Base-by-base conservation (phyloP, 768 basidiomycete genomes). In the Nidularia sp. region DNA sequence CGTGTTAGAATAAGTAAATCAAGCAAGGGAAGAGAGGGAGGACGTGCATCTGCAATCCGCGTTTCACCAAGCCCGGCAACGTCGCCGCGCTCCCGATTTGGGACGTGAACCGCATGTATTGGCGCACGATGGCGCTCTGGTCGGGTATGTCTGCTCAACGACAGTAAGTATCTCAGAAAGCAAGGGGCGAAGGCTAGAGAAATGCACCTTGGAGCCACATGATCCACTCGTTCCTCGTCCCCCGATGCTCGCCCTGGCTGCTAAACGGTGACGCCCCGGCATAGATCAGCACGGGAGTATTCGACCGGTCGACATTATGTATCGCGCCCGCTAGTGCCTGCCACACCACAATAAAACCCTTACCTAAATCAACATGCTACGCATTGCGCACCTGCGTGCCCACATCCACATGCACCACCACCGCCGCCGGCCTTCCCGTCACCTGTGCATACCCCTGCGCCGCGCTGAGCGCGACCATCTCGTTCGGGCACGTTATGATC, bases 351-450 rank as follows among this genome's bases (percentile, higher is more conserved):
- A 39, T 50, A 12, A 35, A 7, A 50, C 15, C 7, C 15, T 4
- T 29, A 22, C 5, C 46, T 45, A 39, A 46, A 31, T 35, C 50
- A 32, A 15, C 2, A 34, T 25, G 9, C 49, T 6, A 18, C 25
- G 25, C 25, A 29, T 29, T 4, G 55, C 71, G 47, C 44, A 79
- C 83, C 74, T 85, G 82, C 0, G 85, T 85, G 1, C 85, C 84
- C 32, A 85, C 84, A 57, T 86, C 84, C 46, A 88, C 86, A 60
- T 90, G 87, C 0, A 89, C 80, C 33, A 89, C 84, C 3, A 88
- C 85, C 0, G 83, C 85, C 0, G 87, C 86, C 0, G 86, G 84
- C 53, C 72, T 82, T 0, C 84, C 84, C 0, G 80, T 81, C 2
- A 79, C 79, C 56, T 85, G 83, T 0, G 80, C 81, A 57, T 83